Evolutionary conservation across 2,329 filamentous ascomycete species (phyloP), one percentile per base, ranked within the genome.

Genomic region (Thermothelomyces thermophilus): DNA sequence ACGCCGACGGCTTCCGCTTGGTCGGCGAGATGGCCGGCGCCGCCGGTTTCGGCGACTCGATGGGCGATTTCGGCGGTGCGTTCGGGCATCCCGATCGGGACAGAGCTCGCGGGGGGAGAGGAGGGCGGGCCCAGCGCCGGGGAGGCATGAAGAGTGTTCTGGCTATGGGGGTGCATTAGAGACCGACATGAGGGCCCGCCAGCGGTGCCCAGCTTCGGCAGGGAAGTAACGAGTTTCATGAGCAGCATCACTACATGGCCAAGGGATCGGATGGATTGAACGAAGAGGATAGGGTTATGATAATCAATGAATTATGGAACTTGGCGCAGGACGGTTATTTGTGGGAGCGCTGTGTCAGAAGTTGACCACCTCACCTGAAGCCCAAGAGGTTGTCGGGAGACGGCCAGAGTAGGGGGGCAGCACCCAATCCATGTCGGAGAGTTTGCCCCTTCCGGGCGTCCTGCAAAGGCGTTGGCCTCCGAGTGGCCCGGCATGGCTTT

Each of bases 1-100:
- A 93, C 17, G 81, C 82, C 4, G 87, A 94, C 5, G 87, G 87
- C 20, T 86, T 85, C 66, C 64, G 70, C 5, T 56, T 54, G 26
- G 37, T 16, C 7, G 42, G 20, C 53, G 70, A 68, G 62, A 74
- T 75, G 71, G 39, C 45, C 5, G 42, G 43, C 14, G 24, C 20
- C 14, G 24, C 20, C 1, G 47, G 41, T 2, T 52, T 46, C 16
- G 16, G 26, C 16, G 55, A 53, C n/a, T 24, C 46, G 17, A n/a
- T 54, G n/a, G 51, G 48, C 9, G 48, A 55, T n/a, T 47, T 52
- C 41, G 49, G 28, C 7, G 41, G 40, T 17, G 33, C 20, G 22
- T 35, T 19, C 36, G 28, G 35, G n/a, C 24, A 17, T 34, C 28
- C 50, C 4, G 49, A 50, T 14, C n/a, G 33, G 26, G 44, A 43